Base-by-base conservation (phyloP, 78 protist species). In the Isochrysis galbana region DNA sequence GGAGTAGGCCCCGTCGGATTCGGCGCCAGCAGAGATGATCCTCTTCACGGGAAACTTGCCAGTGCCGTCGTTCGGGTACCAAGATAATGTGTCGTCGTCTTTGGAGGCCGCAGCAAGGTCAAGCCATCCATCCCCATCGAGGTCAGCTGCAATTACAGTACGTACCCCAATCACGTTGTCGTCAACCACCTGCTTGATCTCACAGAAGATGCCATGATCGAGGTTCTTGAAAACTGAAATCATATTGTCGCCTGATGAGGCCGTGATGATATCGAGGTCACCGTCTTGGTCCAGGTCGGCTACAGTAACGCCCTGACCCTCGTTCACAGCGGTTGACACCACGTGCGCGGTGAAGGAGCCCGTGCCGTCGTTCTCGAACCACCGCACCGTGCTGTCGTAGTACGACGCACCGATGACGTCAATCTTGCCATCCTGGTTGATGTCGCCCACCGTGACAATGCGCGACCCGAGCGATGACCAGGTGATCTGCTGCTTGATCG, bases 191-290 rank as follows among this genome's bases (percentile, higher is more conserved):
- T 39, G 25, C 86, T 77, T 77, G 1, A 77, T 34, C 44, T 77
- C 86, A 47, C 86, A 77, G 47, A 77, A 77, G 47, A 25, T 17
- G 86, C 86, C 86, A 29, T 42, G 36, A 26, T 23, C 86, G 45
- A 77, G 0, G 46, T 77, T 77, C 25, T 0, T 10, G 46, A 38
- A 77, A 2, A 36, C 44, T 36, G 86, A 44, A 0, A 77, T 39
- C 2, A 26, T 77, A 39, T 77, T 77, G 86, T 77, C 86, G 86
- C 86, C 86, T 14, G 86, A 77, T 11, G 86, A 77, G 11, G 86
- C 86, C 47, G 86, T 23, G 86, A 77, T 42, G 45, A 77, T 39
- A 47, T 77, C 86, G 32, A 77, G 86, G 26, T 77, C 86, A 47
- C 86, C 86, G 5, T 77, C 86, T 17, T 25, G 32, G 46, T 77